Percentiles rank a stretch among this genome's conserved stretches.
Evolutionary conservation across 345 rosid species (phyloP).

Genomic region (Arabidopsis suecica): DNA sequence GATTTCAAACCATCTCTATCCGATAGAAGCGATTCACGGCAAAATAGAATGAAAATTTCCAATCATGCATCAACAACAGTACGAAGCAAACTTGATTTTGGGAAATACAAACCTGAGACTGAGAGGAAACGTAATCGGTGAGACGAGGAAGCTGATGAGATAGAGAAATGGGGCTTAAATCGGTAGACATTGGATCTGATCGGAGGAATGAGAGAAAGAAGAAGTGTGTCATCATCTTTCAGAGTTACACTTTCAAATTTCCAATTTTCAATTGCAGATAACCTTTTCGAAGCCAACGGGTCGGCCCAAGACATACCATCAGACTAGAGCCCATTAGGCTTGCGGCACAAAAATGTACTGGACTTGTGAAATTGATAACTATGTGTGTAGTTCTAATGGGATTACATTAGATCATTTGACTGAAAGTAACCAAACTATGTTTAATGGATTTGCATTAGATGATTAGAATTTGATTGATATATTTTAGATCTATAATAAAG

Average conservation of each 20-base stretch:
- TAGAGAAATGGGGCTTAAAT: constrained; percentile 6
- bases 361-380: too few species aligned
- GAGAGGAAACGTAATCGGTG: constrained; percentile 2
- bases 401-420: too few species aligned
- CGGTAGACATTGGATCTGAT: background rate
- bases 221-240: constrained; percentile 15
- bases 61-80: background rate
- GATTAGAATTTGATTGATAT: background rate
- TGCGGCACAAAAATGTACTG: background rate
- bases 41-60: too few species aligned
- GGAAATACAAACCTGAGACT: constrained; percentile 4
- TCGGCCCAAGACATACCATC: background rate
- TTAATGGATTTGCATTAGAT: background rate
- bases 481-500: background rate
- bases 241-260: constrained; percentile 2
- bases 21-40: too few species aligned
- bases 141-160: constrained; percentile 1
- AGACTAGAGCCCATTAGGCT: background rate
- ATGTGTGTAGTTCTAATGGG: too few species aligned
- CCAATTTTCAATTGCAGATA: background rate
- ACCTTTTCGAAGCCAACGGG: background rate
- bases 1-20: too few species aligned
- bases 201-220: constrained; percentile 17
- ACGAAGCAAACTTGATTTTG: too few species aligned
- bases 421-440: background rate